Conservation (phyloP, 1,284 basidiomycete species). For the Athelia sp. region DNA sequence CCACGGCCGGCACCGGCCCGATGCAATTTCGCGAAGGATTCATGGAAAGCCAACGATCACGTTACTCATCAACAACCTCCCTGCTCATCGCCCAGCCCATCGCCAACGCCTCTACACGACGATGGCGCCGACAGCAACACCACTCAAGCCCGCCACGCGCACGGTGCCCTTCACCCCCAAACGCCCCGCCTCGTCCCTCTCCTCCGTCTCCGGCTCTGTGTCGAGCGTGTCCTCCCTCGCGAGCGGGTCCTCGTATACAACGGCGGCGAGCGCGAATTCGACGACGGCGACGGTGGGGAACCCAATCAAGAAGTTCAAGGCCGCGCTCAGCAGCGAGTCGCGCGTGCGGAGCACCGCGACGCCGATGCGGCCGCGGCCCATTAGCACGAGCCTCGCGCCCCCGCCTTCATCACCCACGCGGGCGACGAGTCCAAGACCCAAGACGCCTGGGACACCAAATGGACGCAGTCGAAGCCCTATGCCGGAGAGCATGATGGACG, state of each 20-base stretch:
- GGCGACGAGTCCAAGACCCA: constrained; percentile 48
- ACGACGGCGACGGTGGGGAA: no score
- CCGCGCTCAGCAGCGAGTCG: constrained; percentile 56
- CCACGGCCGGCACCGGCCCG: no score
- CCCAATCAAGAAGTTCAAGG: constrained; percentile 65
- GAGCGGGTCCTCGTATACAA: constrained; percentile 4
- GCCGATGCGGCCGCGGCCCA: constrained; percentile 31
- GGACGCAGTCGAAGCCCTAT: constrained; percentile 35
- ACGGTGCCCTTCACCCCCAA: constrained; percentile 48
- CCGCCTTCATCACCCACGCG: constrained; percentile 53
- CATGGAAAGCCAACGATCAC: no score
- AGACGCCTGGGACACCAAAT: constrained; percentile 31
- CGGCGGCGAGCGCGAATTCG: constrained; percentile 32
- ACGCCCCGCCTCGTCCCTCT: constrained; percentile 36
- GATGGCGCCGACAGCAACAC: not conserved
- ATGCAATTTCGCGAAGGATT: no score
- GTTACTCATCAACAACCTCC: no score
- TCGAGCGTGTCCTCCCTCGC: constrained; percentile 8
- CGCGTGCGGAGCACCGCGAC: constrained; percentile 24
- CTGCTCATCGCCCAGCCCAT: no score
- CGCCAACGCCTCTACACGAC: no score
- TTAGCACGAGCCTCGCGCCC: constrained; percentile 36
- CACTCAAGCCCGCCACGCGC: not conserved
- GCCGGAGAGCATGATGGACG: constrained; percentile 64
- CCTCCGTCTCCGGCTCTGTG: constrained; percentile 6